Conservation (phyloP, 148 eudicot species). For the Silene conica region DNA sequence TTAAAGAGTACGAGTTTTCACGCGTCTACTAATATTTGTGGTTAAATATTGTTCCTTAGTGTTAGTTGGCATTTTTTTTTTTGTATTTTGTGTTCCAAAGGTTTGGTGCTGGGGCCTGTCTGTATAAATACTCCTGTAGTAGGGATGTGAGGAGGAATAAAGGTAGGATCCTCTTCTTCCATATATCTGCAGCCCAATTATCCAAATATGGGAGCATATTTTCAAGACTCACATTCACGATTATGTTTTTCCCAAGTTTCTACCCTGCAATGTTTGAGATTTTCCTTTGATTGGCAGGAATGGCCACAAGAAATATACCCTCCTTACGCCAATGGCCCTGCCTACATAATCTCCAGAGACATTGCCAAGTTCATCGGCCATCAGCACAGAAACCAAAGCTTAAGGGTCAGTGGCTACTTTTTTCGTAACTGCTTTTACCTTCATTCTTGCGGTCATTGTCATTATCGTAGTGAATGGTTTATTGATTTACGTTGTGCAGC, state of each 20-base stretch:
- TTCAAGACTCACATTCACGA: no score
- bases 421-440: background rate
- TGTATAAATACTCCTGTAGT: background rate
- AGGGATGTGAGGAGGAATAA: background rate
- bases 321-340: conserved; percentile 97
- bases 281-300: conserved; percentile 50
- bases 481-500: conserved; percentile 33
- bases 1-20: background rate
- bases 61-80: background rate
- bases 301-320: conserved; percentile 93
- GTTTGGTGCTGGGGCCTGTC: background rate
- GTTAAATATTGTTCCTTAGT: background rate
- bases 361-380: conserved; percentile 61
- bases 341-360: conserved; percentile 66
- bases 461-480: background rate
- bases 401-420: conserved; percentile 56
- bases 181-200: background rate
- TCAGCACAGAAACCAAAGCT: conserved; percentile 47
- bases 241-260: background rate
- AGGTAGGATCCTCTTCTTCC: background rate
- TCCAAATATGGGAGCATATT: background rate
- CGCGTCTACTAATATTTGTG: background rate
- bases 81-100: background rate
- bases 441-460: background rate
- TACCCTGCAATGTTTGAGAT: conserved; percentile 7